These are phyloP conservation scores for Colletotrichum brevisporum DNA, from an alignment of 2,329 filamentous ascomycete species.

Conservation along the genomic window DNA sequence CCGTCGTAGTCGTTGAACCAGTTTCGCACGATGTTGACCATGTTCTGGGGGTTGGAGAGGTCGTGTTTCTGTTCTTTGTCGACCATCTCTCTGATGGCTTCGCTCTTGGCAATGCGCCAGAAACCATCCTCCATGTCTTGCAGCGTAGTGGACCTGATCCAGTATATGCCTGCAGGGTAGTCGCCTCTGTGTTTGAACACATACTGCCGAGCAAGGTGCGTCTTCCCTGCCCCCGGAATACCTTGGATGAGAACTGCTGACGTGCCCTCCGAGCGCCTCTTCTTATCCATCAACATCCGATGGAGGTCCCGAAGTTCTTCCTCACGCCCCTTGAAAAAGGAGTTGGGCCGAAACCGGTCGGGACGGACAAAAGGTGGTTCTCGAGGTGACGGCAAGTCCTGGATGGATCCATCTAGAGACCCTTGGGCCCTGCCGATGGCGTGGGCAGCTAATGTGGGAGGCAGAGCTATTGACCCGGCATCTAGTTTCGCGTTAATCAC, in stretches of 20 bases:
- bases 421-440: background rate
- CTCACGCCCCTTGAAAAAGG: conserved; percentile 73
- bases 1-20: conserved; percentile 74
- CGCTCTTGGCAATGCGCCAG: conserved; percentile 75
- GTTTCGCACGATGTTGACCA: conserved; percentile 69
- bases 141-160: conserved; percentile 74
- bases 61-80: conserved; percentile 53
- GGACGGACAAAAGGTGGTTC: conserved; percentile 61
- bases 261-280: conserved; percentile 69
- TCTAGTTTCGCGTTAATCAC: background rate
- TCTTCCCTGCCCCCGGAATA: conserved; percentile 77
- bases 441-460: background rate
- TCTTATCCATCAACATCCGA: conserved; percentile 69
- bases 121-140: conserved; percentile 73
- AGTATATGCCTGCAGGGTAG: conserved; percentile 78
- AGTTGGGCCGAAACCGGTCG: conserved; percentile 73
- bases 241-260: conserved; percentile 75
- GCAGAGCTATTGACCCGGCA: background rate
- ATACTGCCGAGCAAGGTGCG: conserved; percentile 77
- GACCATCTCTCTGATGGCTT: conserved; percentile 61
- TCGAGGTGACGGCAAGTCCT: background rate
- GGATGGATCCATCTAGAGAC: background rate
- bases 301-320: conserved; percentile 71
- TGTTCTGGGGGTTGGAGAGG: conserved; percentile 57
- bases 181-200: conserved; percentile 71